Conservation (phyloP, 345 rosid genomes). For the Citrus inodora region DNA sequence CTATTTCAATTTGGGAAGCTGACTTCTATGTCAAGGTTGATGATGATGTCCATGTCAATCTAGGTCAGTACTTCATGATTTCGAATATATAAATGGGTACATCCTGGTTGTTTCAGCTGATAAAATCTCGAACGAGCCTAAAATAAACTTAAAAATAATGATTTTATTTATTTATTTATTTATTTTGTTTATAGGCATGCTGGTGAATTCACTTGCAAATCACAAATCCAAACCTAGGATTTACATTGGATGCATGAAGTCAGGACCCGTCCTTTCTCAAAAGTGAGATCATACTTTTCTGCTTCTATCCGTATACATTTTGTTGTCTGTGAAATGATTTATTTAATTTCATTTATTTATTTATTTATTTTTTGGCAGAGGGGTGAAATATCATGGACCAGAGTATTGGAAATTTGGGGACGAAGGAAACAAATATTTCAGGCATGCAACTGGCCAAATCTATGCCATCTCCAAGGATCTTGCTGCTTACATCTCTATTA, state of each 20-base stretch:
- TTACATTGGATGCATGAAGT: constrained; percentile 98
- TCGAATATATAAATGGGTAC: no score
- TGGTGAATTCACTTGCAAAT: constrained; percentile 48
- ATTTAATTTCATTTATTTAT: neutral
- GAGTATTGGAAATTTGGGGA: constrained; percentile 94
- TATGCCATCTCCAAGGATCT: constrained; percentile 90
- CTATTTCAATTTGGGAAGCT: constrained; percentile 72
- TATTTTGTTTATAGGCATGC: constrained; percentile 34
- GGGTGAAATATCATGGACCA: constrained; percentile 80
- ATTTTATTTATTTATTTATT: neutral
- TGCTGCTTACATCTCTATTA: constrained; percentile 71
- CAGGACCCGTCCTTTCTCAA: constrained; percentile 80
- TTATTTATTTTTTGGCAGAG: constrained; percentile 30
- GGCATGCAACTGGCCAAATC: constrained; percentile 91
- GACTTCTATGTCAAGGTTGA: constrained; percentile 83
- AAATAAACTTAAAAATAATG: no score
- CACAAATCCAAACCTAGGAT: constrained; percentile 62
- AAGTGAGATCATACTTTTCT: constrained; percentile 38
- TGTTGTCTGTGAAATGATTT: neutral
- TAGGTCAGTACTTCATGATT: constrained; percentile 29
- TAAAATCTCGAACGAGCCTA: no score
- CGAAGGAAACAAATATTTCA: constrained; percentile 81
- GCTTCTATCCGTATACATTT: neutral
- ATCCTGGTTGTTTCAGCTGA: no score
- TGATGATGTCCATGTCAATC: constrained; percentile 81